Evolutionary conservation across 2,329 filamentous ascomycete species (phyloP), one percentile per base, ranked within the genome.

Genomic region (Fusarium acutatum): DNA sequence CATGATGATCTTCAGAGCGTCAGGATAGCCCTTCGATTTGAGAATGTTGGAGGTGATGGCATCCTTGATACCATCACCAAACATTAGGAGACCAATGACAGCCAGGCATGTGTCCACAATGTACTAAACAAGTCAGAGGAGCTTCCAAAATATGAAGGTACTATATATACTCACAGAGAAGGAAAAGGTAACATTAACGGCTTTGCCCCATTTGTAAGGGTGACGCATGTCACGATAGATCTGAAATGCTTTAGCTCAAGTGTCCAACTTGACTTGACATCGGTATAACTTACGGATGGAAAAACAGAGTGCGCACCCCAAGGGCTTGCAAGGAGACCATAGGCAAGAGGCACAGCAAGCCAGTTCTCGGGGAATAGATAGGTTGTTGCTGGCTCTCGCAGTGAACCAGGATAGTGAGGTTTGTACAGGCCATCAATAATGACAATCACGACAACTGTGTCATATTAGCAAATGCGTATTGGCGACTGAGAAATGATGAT

Each of bases 21-120:
- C 84, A 2, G 96, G 94, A 80, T 97, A 98, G 60, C 92, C 92
- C 11, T 87, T 82, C 2, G 90, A 92, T 59, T 88, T 86, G 73
- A 98, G 89, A 68, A 99, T 92, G 83, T 97, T 98, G 78, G 93
- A 92, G 0, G 96, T 98, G 80, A 98, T 92, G 81, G 97, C 94
- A 72, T 97, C 95, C 64, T 88, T 89, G 60, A 97, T 94, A n/a
- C 85, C 88, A 75, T 97, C 93, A 69, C 96, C 96, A 81, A 98
- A 99, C 96, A 99, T 98, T 73, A 98, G 87, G 65, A 96, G 89
- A 43, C 96, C 96, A 17, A 93, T 89, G 49, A 96, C 88, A 32
- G 94, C 95, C 80, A 97, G 95, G 50, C 91, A 88, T 32, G 92
- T 87, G 81, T 98, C 96, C 18, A 98, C 88, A 26, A 94, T 79